Conservation (phyloP, 2,329 filamentous ascomycete species). For the Colletotrichum sp. region DNA sequence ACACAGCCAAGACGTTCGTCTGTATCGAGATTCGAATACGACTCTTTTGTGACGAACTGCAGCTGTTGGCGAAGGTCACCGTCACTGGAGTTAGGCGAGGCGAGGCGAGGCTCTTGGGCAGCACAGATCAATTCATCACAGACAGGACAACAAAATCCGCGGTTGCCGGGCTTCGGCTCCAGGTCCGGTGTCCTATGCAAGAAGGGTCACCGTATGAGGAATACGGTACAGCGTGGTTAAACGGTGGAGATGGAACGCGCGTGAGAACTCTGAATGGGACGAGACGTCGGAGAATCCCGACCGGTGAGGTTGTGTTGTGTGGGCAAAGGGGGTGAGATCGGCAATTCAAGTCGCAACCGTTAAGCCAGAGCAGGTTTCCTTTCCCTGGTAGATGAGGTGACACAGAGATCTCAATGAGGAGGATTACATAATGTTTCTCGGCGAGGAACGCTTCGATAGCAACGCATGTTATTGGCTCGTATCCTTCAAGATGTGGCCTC, state of each 20-base stretch:
- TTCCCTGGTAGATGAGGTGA: not conserved
- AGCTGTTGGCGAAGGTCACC: not conserved
- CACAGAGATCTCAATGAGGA: not conserved
- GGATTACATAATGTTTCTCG: not conserved
- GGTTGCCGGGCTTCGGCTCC: not conserved
- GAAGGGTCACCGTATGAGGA: not conserved
- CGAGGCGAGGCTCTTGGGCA: not conserved
- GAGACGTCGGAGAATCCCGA: not conserved
- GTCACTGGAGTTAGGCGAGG: not conserved
- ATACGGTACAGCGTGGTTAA: not conserved
- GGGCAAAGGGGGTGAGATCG: not conserved
- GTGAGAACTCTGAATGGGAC: conserved; percentile 1
- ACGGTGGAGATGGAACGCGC: not conserved
- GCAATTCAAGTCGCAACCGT: not conserved
- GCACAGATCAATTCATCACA: not conserved
- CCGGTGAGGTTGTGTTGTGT: not conserved
- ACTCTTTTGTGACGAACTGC: not conserved
- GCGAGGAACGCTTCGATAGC: not conserved
- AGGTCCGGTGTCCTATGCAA: not conserved
- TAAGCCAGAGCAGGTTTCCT: not conserved
- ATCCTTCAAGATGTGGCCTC: not conserved
- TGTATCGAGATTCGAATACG: not conserved
- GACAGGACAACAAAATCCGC: not conserved
- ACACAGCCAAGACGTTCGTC: not conserved
- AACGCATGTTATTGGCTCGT: not conserved